These are phyloP conservation scores for Candida corydali DNA, from an alignment of 805 yeast genomes.

Conservation along the genomic window DNA sequence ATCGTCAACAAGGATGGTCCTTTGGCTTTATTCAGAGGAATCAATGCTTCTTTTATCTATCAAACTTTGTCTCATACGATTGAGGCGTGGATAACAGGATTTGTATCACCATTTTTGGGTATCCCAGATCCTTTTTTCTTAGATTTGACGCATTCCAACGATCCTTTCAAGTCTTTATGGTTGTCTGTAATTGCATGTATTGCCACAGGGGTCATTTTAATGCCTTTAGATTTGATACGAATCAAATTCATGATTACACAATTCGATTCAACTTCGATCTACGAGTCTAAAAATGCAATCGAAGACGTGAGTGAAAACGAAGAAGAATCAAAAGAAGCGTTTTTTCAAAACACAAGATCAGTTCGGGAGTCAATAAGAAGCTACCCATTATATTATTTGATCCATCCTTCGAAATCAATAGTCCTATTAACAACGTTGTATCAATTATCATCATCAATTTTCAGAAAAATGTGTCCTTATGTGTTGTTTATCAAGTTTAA, in stretches of 20 bases:
- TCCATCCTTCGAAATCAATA: constrained; percentile 49
- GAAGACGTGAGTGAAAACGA: not conserved
- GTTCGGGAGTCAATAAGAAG: constrained; percentile 61
- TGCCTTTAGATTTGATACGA: constrained; percentile 80
- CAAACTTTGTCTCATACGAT: constrained; percentile 70
- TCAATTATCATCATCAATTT: constrained; percentile 54
- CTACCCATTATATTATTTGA: constrained; percentile 52
- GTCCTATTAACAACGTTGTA: constrained; percentile 52
- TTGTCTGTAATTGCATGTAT: constrained; percentile 70
- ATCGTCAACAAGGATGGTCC: constrained; percentile 68
- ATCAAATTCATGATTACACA: constrained; percentile 73
- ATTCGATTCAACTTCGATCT: constrained; percentile 30
- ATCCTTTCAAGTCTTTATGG: constrained; percentile 63
- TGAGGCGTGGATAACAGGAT: constrained; percentile 90
- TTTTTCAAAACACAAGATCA: constrained; percentile 45
- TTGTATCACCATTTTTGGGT: constrained; percentile 72
- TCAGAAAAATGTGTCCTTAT: constrained; percentile 65
- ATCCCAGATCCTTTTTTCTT: constrained; percentile 88
- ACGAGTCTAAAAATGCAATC: constrained; percentile 2
- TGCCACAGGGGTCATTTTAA: constrained; percentile 63
- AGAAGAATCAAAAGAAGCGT: not conserved
- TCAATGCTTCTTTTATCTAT: constrained; percentile 75
- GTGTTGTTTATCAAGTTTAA: constrained; percentile 56
- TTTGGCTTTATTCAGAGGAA: constrained; percentile 66
- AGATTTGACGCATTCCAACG: constrained; percentile 76